Base-by-base conservation (phyloP, 164 flowering plant genomes). In the Aristolochia contorta region DNA sequence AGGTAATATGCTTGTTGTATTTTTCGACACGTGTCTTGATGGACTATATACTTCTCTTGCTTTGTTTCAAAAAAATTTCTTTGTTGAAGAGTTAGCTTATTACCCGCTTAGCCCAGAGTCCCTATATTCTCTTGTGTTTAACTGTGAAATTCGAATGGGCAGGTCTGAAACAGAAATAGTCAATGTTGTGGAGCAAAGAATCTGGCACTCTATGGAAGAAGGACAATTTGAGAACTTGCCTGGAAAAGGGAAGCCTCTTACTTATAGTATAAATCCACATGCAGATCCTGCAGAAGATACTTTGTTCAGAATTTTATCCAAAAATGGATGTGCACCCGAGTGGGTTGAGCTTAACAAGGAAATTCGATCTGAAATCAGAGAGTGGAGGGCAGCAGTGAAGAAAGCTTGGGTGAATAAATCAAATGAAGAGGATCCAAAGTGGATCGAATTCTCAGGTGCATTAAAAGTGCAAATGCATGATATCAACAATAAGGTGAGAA, bases 301-400 rank as follows among this genome's bases (percentile, higher is more conserved):
- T 16, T 70, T 92, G 61, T 89, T 84, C 61, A 72, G 91, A 66
- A 85, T 92, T 48, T 84, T 92, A 8, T 75, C 85, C 4, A 89
- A 75, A 67, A 92, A 92, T 69, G 81, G 84, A 47, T 92, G 85
- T 66, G 91, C 95, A 4, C 98, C 98, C 0, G 89, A 89, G 73
- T 92, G 98, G 98, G 76, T 92, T 61, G 98, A 92, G 64, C 86
- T 92, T 13, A 92, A 92, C 75, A 92, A 92, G 62, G 91, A 87
- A 64, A 92, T 89, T 59, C 69, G 96, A 51, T 68, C 56, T 61
- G 65, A 61, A 20, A 63, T 77, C 51, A 55, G 72, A 12, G 84
- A 77, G 59, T 91, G 98, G 98, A 77, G 96, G 47, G 20, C 32
- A 9, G 66, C 78, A 47, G 71, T 91, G 64, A 80, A 75, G 72